phyloP scores from a whole-genome alignment of 208 protist genomes.

The Endotrypanum monterogeii region DNA sequence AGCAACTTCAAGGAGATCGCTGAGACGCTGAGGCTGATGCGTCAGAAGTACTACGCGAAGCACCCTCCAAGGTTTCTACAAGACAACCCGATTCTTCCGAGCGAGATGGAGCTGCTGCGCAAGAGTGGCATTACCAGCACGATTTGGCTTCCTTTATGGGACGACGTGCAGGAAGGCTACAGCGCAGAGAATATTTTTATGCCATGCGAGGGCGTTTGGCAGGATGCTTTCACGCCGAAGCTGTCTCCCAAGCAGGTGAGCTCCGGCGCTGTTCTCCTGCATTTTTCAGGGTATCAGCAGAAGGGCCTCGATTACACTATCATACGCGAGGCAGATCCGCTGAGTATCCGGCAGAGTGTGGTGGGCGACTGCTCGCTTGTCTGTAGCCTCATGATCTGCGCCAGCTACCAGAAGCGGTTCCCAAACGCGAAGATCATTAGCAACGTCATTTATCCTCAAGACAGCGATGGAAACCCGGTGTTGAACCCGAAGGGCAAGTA shows the following conservation, averaged over 20 bases:
- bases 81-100: constrained; percentile 77
- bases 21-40: constrained; percentile 63
- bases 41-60: constrained; percentile 46
- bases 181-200: constrained; percentile 85
- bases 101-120: constrained; percentile 79
- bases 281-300: constrained; percentile 36
- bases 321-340: constrained; percentile 66
- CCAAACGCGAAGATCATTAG: constrained; percentile 84
- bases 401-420: constrained; percentile 83
- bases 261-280: constrained; percentile 37
- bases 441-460: constrained; percentile 90
- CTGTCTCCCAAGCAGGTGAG: constrained; percentile 32
- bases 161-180: constrained; percentile 85
- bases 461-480: constrained; percentile 67
- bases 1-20: constrained; percentile 69
- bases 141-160: constrained; percentile 83
- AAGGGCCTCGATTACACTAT: constrained; percentile 39
- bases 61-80: constrained; percentile 79
- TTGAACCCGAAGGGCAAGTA: constrained; percentile 90
- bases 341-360: constrained; percentile 83
- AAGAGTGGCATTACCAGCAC: constrained; percentile 69
- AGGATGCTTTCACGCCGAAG: constrained; percentile 52
- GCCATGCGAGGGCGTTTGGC: constrained; percentile 64
- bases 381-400: constrained; percentile 75
- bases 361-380: constrained; percentile 90